Evolutionary conservation across 352 stramenopile species (phyloP).

Genomic region (Phytophthora chlamydospora): DNA sequence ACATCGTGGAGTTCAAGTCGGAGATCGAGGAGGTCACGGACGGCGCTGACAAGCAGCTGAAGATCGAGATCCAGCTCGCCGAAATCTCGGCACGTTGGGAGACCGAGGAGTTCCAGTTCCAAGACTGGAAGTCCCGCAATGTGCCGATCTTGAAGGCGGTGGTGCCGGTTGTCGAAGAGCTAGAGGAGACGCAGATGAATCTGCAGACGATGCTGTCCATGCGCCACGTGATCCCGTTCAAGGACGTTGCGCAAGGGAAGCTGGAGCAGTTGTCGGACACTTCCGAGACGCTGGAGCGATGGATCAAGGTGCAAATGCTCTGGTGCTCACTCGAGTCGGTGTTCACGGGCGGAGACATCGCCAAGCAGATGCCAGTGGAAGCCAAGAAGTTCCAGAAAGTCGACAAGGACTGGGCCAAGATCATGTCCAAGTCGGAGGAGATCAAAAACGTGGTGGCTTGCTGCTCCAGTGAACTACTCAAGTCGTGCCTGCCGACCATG

Average conservation of each 20-base stretch:
- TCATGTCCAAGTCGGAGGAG: constrained; percentile 94
- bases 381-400: constrained; percentile 98
- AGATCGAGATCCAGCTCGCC: constrained; percentile 95
- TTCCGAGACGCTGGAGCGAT: constrained; percentile 97
- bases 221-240: constrained; percentile 96
- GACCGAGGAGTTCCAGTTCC: constrained; percentile 96
- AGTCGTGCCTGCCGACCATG: constrained; percentile 96
- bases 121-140: constrained; percentile 93
- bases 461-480: constrained; percentile 97
- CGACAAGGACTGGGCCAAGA: constrained; percentile 98
- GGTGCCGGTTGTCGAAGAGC: constrained; percentile 95
- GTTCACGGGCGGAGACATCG: constrained; percentile 98
- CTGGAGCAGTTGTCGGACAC: constrained; percentile 96
- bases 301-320: constrained; percentile 98
- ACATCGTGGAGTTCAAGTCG: constrained; percentile 91
- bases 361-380: constrained; percentile 98
- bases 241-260: constrained; percentile 94
- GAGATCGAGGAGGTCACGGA: constrained; percentile 99
- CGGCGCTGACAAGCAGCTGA: constrained; percentile 97
- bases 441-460: constrained; percentile 94
- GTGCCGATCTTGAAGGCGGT: constrained; percentile 97
- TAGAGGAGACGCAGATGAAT: constrained; percentile 98
- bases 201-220: constrained; percentile 98
- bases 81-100: constrained; percentile 96
- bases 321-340: constrained; percentile 99